phyloP scores from a whole-genome alignment of 164 flowering plant species.

The Tetracentron sinense region DNA sequence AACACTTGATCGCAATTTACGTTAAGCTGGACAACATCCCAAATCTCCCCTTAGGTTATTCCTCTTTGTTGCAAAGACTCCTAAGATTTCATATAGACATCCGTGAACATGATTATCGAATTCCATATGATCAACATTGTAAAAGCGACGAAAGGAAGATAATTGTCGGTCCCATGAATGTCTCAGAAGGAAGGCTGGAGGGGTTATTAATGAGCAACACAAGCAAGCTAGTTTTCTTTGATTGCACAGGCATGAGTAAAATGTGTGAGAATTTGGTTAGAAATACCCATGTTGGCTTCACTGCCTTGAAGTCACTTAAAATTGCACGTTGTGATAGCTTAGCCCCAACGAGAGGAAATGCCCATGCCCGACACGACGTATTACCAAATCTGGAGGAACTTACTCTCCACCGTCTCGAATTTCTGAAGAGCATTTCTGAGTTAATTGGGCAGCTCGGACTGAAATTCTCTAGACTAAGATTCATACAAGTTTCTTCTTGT shows the following conservation, averaged over 20 bases:
- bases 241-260: constrained; percentile 3
- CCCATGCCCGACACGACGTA: constrained; percentile 1
- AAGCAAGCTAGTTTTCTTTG: not conserved
- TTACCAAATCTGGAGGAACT: constrained; percentile 17
- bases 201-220: constrained; percentile 8
- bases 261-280: constrained; percentile 1
- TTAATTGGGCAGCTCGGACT: constrained; percentile 9
- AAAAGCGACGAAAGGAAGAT: constrained; percentile 4
- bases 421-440: not conserved
- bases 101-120: not conserved
- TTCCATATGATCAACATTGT: not conserved
- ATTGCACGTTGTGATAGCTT: not conserved
- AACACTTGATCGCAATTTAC: not conserved
- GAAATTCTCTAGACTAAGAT: constrained; percentile 3
- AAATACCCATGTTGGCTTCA: not conserved
- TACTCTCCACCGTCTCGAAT: not conserved
- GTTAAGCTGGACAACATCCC: constrained; percentile 2
- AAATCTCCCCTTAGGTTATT: constrained; percentile 1
- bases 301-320: constrained; percentile 7
- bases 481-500: constrained; percentile 4
- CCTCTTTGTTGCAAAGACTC: constrained; percentile 3
- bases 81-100: constrained; percentile 1
- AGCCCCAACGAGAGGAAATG: constrained; percentile 4
- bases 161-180: not conserved
- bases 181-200: not conserved